These are phyloP conservation scores for Malus asiatica DNA, from an alignment of 306 rosid species.

Conservation along the genomic window DNA sequence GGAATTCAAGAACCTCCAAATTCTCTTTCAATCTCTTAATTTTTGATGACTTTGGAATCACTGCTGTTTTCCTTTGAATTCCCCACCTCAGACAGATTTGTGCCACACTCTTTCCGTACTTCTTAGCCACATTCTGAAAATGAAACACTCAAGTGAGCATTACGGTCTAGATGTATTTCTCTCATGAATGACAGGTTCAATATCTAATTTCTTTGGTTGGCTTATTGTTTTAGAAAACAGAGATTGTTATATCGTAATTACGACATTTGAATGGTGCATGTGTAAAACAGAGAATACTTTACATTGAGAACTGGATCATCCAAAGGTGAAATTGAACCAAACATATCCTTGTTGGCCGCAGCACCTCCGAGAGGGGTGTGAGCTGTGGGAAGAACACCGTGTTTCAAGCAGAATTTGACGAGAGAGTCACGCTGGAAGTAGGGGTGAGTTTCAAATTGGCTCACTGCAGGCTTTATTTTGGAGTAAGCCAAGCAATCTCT, in stretches of 20 bases:
- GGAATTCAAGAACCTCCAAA: constrained; percentile 55
- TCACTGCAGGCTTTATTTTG: constrained; percentile 89
- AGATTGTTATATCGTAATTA: too few species aligned
- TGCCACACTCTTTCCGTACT: constrained; percentile 55
- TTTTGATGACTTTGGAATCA: constrained; percentile 82
- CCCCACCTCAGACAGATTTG: constrained; percentile 82
- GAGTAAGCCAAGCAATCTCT: constrained; percentile 89
- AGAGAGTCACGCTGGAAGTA: constrained; percentile 84
- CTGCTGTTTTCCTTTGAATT: constrained; percentile 54
- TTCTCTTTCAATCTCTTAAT: constrained; percentile 68
- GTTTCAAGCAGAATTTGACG: constrained; percentile 71
- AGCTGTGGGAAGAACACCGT: constrained; percentile 68
- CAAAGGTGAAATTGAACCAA: constrained; percentile 68
- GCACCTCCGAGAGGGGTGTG: constrained; percentile 95
- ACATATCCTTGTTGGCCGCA: constrained; percentile 61
- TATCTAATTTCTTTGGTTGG: too few species aligned
- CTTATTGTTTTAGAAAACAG: too few species aligned
- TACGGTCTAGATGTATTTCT: too few species aligned
- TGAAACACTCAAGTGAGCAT: not conserved
- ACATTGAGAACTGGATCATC: constrained; percentile 70
- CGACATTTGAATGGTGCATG: not conserved
- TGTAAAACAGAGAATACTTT: constrained; percentile 17
- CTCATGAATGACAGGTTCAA: too few species aligned
- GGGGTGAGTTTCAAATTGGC: constrained; percentile 85
- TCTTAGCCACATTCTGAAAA: constrained; percentile 55